Evolutionary conservation across 2,329 filamentous ascomycete species (phyloP), one percentile per base, ranked within the genome.

Genomic region (Tolypocladium tundrense): DNA sequence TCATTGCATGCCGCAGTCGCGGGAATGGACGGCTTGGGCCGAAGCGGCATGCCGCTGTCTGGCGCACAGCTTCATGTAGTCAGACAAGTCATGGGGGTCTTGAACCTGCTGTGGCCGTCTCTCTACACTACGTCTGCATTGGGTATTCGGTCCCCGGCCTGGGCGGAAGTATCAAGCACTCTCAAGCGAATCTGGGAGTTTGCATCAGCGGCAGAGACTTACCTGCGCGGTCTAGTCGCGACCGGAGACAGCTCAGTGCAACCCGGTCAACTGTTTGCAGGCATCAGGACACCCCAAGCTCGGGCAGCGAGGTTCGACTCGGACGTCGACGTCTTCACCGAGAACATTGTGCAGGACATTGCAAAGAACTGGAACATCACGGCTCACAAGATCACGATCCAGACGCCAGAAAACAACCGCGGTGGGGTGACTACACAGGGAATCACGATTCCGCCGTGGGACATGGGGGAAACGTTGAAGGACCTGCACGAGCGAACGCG

Each of bases 291-390:
- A 41, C 31, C 50, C 21, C 48, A 55, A 31, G n/a, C 50, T 14
- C 56, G 35, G 8, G 13, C 45, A 8, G 13, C 31, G 13, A 43
- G 55, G 54, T 56, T 60, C 39, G 59, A 72, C 39, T 58, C 69
- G 3, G 67, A 76, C 33, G 65, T 76, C 10, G 64, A 68, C 37
- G 70, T 61, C 48, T 81, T 82, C 57, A 67, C 69, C 8, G 69
- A 71, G 19, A 72, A 73, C 54, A 77, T 82, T 42, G 57, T 72
- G 6, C 69, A 72, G 10, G 79, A 82, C 48, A 72, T 81, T 13
- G 66, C 67, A 4, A 72, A 70, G 51, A 77, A 74, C 48, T 82
- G 80, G 80, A 59, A 71, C 9, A 64, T 69, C 1, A 66, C 66
- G 3, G 65, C 63, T 4, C 63, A 65, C 2, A 67, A 59, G 3